These are phyloP conservation scores for Pseudogymnoascus sp. DNA, from an alignment of 2,329 filamentous ascomycete genomes.

Conservation along the genomic window DNA sequence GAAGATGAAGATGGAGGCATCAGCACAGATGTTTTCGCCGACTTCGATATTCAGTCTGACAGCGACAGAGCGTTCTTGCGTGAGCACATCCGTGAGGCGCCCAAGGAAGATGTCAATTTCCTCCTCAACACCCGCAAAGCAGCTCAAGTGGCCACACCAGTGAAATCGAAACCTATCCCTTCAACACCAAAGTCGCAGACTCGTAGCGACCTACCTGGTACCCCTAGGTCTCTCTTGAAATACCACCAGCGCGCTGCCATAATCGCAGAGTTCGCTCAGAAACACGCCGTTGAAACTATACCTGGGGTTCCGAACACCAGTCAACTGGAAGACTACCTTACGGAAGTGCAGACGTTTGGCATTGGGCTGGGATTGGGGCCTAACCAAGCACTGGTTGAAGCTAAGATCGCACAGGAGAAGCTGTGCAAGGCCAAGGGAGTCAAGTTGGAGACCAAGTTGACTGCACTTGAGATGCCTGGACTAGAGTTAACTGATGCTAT, in stretches of 20 bases:
- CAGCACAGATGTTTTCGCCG: not conserved
- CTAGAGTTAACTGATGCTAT: not conserved
- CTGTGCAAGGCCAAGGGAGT: not conserved
- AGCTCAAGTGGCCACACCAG: not conserved
- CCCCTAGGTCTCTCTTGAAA: not conserved
- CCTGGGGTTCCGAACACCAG: not conserved
- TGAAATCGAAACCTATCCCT: not conserved
- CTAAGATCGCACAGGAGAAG: not conserved
- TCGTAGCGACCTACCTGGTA: not conserved
- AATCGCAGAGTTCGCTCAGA: not conserved
- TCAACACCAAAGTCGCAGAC: not conserved
- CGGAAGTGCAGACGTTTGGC: not conserved
- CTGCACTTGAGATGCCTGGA: not conserved
- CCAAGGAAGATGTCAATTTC: not conserved
- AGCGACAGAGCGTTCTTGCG: not conserved
- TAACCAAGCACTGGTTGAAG: constrained; percentile 2
- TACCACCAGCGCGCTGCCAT: constrained; percentile 2
- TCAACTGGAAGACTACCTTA: not conserved
- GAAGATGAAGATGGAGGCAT: not conserved
- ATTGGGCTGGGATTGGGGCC: not conserved
- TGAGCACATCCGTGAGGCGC: not conserved
- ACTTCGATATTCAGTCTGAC: not conserved
- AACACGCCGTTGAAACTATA: not conserved
- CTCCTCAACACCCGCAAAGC: not conserved
- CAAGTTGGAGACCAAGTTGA: not conserved